A percentile compares a stretch with the other conserved stretches of the same genome.
phyloP scores from a whole-genome alignment of 108 stramenopile species.

The Seminavis robusta region DNA sequence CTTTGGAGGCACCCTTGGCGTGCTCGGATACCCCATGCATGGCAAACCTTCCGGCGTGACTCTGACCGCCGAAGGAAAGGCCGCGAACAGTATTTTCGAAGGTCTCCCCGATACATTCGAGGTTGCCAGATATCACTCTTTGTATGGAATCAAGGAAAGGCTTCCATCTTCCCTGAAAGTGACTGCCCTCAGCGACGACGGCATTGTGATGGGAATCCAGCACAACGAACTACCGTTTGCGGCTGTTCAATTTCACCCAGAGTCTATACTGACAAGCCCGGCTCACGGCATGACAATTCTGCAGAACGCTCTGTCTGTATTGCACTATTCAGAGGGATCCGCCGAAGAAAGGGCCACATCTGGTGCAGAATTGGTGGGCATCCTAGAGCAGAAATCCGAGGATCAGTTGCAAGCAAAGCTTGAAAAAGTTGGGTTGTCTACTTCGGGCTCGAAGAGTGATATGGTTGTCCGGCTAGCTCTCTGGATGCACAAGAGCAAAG shows the following conservation, averaged over 20 bases:
- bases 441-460: conserved; percentile 52
- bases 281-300: conserved; percentile 87
- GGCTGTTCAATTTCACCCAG: conserved; percentile 99
- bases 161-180: conserved; percentile 78
- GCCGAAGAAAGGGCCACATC: conserved; percentile 5
- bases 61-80: conserved; percentile 58
- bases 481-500: conserved; percentile 38
- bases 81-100: conserved; percentile 76
- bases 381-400: conserved; percentile 26
- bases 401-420: conserved; percentile 25
- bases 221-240: conserved; percentile 93
- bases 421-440: conserved; percentile 15
- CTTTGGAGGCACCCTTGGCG: conserved; percentile 92
- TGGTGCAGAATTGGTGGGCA: conserved; percentile 40
- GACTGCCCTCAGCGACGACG: conserved; percentile 92
- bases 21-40: conserved; percentile 95
- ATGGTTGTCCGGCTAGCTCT: conserved; percentile 46
- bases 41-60: conserved; percentile 89
- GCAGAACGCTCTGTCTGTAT: conserved; percentile 69
- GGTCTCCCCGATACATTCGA: conserved; percentile 88
- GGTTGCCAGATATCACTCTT: conserved; percentile 96
- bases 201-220: conserved; percentile 94
- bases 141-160: conserved; percentile 81
- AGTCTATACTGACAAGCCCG: conserved; percentile 94
- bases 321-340: conserved; percentile 34